Percentiles rank a stretch among this genome's conserved stretches.
phyloP scores from a whole-genome alignment of 2,329 filamentous ascomycete genomes.

The Verticillium nubilum region DNA sequence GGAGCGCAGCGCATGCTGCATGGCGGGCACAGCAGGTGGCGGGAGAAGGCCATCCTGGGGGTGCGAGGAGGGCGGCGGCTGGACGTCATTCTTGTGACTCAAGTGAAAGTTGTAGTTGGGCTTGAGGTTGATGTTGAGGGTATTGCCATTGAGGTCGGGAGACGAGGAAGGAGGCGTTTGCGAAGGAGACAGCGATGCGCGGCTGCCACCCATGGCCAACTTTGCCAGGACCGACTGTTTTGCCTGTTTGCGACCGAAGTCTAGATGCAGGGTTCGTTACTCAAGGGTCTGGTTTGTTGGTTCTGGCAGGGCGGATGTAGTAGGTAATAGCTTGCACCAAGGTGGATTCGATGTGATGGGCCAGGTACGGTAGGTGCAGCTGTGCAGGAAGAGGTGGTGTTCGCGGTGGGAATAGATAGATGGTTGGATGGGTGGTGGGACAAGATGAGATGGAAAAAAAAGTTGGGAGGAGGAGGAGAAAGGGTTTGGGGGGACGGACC shows the following conservation, averaged over 20 bases:
- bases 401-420: neutral
- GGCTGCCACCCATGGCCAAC: conserved; percentile 37
- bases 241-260: conserved; percentile 23
- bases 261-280: conserved; percentile 5
- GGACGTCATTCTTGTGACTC: neutral
- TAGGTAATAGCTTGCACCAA: conserved; percentile 2
- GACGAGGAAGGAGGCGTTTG: neutral
- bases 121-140: conserved; percentile 11
- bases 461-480: neutral
- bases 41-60: conserved; percentile 20
- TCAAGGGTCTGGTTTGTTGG: neutral
- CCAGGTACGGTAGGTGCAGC: neutral
- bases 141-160: neutral
- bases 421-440: neutral
- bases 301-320: neutral
- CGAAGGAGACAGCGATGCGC: conserved; percentile 23
- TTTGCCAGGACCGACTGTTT: conserved; percentile 36
- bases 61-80: conserved; percentile 19
- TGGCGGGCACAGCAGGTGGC: conserved; percentile 25
- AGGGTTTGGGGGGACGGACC: neutral
- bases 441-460: neutral
- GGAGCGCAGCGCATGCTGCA: conserved; percentile 34
- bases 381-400: neutral
- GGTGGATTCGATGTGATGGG: neutral
- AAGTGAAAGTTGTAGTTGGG: conserved; percentile 7